Conservation (phyloP, 768 basidiomycete species). For the Suillus sp. region DNA sequence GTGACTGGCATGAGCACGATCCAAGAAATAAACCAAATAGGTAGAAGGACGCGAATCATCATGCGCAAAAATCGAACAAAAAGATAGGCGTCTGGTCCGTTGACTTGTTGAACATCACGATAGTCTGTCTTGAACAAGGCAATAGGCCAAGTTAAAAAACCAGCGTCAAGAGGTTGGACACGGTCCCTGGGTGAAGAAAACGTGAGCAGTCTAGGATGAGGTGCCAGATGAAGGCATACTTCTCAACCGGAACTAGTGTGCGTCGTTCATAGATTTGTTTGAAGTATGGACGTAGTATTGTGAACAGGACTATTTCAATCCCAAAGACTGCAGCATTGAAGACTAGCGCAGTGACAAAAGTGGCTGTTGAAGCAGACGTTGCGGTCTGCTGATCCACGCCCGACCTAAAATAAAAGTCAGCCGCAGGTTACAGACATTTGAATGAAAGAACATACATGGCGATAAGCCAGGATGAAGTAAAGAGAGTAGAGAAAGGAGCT, state of each 20-base stretch:
- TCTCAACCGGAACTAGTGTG: slow-evolving; percentile 58
- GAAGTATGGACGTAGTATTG: slow-evolving; percentile 83
- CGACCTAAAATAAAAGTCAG: slow-evolving; percentile 36
- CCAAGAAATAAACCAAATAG: slow-evolving; percentile 94
- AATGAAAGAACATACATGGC: slow-evolving; percentile 25
- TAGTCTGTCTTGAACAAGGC: slow-evolving; percentile 65
- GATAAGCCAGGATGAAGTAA: background rate
- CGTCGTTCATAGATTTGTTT: slow-evolving; percentile 88
- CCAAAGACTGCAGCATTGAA: slow-evolving; percentile 79
- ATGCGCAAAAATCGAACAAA: slow-evolving; percentile 89
- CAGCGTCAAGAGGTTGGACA: slow-evolving; percentile 49
- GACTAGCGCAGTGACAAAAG: slow-evolving; percentile 83
- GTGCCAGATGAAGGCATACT: slow-evolving; percentile 33
- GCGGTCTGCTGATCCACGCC: slow-evolving; percentile 37
- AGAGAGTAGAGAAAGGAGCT: slow-evolving; percentile 2
- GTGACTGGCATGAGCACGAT: slow-evolving; percentile 77
- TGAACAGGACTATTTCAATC: slow-evolving; percentile 72
- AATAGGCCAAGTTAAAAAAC: slow-evolving; percentile 65
- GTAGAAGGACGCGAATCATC: slow-evolving; percentile 79
- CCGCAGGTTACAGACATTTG: background rate
- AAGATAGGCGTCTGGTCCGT: slow-evolving; percentile 91
- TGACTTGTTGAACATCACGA: slow-evolving; percentile 59
- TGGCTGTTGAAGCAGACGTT: slow-evolving; percentile 64
- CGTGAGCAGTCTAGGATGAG: slow-evolving; percentile 9
- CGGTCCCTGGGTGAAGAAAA: slow-evolving; percentile 51